phyloP scores from a whole-genome alignment of 2,329 filamentous ascomycete species.

The Whalleya microplaca region DNA sequence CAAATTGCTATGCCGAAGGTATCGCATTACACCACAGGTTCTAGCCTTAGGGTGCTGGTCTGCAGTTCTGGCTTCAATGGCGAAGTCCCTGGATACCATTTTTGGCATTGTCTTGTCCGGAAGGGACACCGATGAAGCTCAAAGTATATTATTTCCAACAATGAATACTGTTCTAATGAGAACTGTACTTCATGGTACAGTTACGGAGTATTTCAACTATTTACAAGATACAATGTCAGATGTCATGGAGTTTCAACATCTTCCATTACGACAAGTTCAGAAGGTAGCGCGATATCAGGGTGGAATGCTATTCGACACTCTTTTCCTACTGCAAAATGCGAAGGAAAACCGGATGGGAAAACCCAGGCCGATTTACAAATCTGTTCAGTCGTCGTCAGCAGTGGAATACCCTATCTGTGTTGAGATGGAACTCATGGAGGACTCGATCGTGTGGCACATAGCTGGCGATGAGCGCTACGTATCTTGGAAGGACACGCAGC shows the following conservation, averaged over 20 bases:
- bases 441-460: conserved; percentile 68
- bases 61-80: conserved; percentile 66
- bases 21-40: conserved; percentile 74
- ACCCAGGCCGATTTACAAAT: conserved; percentile 56
- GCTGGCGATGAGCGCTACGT: conserved; percentile 67
- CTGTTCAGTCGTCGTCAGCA: conserved; percentile 64
- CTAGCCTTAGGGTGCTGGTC: conserved; percentile 80
- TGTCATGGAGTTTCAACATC: conserved; percentile 74
- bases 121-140: conserved; percentile 72
- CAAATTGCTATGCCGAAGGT: conserved; percentile 64
- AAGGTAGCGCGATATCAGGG: conserved; percentile 45
- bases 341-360: not conserved
- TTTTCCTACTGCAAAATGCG: conserved; percentile 58
- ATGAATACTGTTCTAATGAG: conserved; percentile 89
- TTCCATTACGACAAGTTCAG: conserved; percentile 73
- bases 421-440: conserved; percentile 70
- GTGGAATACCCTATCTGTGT: conserved; percentile 83
- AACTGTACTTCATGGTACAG: conserved; percentile 70
- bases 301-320: conserved; percentile 53
- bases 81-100: conserved; percentile 70
- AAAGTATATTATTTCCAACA: conserved; percentile 77
- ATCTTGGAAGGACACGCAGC: conserved; percentile 46
- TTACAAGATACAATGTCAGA: conserved; percentile 71
- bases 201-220: conserved; percentile 67
- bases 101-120: conserved; percentile 87